phyloP scores from a whole-genome alignment of 2,329 filamentous ascomycete species.

The Alternaria ethzedia region DNA sequence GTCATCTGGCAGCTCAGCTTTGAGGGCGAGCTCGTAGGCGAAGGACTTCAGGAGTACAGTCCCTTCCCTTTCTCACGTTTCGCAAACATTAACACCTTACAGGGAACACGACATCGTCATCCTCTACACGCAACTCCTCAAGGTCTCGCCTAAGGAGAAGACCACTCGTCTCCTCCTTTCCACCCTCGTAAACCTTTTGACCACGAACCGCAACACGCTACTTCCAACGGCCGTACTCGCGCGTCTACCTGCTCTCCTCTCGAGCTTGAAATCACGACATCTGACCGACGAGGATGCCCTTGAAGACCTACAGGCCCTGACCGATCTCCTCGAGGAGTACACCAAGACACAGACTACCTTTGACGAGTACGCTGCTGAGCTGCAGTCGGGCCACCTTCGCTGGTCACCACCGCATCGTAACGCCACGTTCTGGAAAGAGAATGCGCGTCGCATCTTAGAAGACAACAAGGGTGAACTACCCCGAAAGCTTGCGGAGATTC shows the following conservation, averaged over 20 bases:
- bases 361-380: constrained; percentile 77
- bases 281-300: constrained; percentile 60
- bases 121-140: constrained; percentile 89
- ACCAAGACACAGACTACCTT: constrained; percentile 72
- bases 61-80: not conserved
- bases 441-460: constrained; percentile 85
- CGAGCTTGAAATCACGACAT: constrained; percentile 61
- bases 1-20: constrained; percentile 98
- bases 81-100: constrained; percentile 17
- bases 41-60: constrained; percentile 82
- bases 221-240: constrained; percentile 87
- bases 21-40: constrained; percentile 72
- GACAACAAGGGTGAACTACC: constrained; percentile 79
- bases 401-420: constrained; percentile 93
- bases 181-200: constrained; percentile 87
- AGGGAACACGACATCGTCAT: constrained; percentile 93
- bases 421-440: constrained; percentile 88
- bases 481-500: constrained; percentile 82
- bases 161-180: constrained; percentile 90
- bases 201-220: constrained; percentile 68
- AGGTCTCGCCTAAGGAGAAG: constrained; percentile 96
- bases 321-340: constrained; percentile 81
- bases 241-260: constrained; percentile 71
- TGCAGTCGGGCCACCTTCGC: constrained; percentile 83
- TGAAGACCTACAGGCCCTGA: constrained; percentile 56